phyloP scores from a whole-genome alignment of 345 rosid species.

The Jatropha curcas region DNA sequence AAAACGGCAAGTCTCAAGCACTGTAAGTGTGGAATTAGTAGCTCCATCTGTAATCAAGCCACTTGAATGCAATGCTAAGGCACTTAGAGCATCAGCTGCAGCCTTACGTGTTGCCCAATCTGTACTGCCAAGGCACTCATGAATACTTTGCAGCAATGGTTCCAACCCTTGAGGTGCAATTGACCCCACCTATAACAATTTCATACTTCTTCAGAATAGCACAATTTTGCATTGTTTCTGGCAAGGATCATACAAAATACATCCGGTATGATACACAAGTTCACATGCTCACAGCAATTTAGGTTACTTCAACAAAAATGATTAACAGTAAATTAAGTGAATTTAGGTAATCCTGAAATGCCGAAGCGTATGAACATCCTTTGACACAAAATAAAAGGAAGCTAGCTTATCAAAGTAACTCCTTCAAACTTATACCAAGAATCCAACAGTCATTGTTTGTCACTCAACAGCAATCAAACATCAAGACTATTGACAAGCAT shows the following conservation, averaged over 20 bases:
- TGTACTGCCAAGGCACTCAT: constrained; percentile 85
- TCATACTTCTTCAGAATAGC: not conserved
- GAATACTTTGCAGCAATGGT: constrained; percentile 73
- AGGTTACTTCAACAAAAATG: not conserved
- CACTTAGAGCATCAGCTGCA: constrained; percentile 79
- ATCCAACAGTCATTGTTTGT: not conserved
- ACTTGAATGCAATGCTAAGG: constrained; percentile 81
- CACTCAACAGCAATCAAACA: constrained; percentile 4
- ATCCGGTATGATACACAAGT: not conserved
- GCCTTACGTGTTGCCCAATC: constrained; percentile 99
- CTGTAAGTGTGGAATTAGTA: constrained; percentile 57
- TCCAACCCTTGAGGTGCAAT: constrained; percentile 84
- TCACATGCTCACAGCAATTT: not conserved
- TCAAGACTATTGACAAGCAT: not conserved
- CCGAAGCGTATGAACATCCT: not conserved
- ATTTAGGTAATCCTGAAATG: not conserved
- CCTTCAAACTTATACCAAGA: not conserved
- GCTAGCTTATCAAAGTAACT: not conserved
- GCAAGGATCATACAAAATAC: not conserved
- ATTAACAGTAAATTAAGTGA: not conserved
- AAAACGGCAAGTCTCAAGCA: constrained; percentile 84
- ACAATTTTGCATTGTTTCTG: not conserved
- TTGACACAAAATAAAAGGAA: not conserved
- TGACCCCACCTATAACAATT: constrained; percentile 74
- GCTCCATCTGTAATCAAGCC: constrained; percentile 59